Conservation (phyloP, 2,329 filamentous ascomycete genomes). For the Colletotrichum sp. region DNA sequence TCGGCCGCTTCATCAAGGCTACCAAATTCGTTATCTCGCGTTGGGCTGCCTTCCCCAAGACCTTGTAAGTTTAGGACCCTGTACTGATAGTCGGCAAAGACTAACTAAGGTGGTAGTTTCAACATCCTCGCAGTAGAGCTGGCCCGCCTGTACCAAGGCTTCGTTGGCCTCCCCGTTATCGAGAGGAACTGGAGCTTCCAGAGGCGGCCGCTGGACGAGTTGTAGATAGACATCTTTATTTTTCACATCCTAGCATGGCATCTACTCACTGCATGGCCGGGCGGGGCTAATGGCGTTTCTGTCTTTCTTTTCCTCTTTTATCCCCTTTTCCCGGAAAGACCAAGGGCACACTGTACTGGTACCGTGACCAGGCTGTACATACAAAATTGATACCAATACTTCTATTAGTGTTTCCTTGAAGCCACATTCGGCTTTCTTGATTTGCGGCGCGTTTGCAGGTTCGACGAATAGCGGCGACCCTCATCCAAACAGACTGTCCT, state of each 20-base stretch:
- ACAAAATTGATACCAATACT: background rate
- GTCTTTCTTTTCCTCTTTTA: background rate
- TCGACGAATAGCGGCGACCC: background rate
- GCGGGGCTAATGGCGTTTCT: background rate
- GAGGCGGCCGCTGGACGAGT: constrained; percentile 52
- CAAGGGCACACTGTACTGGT: background rate
- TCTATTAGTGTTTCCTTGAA: background rate
- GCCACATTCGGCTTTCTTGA: background rate
- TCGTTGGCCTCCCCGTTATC: constrained; percentile 56
- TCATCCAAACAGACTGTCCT: background rate
- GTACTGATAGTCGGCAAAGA: background rate
- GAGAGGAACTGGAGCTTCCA: constrained; percentile 53
- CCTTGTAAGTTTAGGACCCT: constrained; percentile 64
- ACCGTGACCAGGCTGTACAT: background rate
- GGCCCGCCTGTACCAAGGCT: constrained; percentile 53
- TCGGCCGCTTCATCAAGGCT: constrained; percentile 65
- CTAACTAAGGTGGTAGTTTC: background rate
- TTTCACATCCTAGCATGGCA: background rate
- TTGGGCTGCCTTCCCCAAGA: constrained; percentile 73
- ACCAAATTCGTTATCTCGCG: constrained; percentile 70
- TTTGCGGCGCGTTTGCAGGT: background rate
- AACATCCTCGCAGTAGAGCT: constrained; percentile 50
- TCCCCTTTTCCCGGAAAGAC: background rate
- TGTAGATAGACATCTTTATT: constrained; percentile 34
- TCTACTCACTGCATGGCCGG: constrained; percentile 7